These are phyloP conservation scores for Dioscorea dumetorum DNA, from an alignment of 106 monocot genomes.

Conservation along the genomic window DNA sequence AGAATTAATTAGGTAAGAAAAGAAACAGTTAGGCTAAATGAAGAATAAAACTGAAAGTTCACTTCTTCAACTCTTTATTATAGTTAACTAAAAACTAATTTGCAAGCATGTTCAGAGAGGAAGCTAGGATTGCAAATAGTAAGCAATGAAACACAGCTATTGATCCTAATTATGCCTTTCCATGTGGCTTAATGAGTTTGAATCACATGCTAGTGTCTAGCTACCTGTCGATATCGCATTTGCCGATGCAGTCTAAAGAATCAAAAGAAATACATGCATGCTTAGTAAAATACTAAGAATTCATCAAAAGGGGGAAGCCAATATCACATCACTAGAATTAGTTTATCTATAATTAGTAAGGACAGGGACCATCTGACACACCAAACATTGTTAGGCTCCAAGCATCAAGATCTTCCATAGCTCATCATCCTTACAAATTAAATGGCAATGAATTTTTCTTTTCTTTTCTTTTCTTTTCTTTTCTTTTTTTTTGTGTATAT, in stretches of 20 bases:
- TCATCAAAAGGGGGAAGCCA: too few relatives aligned
- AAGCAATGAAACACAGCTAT: neutral
- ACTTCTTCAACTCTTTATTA: too few relatives aligned
- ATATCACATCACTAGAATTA: too few relatives aligned
- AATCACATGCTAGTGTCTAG: neutral
- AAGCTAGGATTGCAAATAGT: too few relatives aligned
- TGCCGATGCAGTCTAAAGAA: neutral
- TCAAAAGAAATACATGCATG: neutral
- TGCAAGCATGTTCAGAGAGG: too few relatives aligned
- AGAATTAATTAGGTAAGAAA: too few relatives aligned
- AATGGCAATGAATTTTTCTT: neutral
- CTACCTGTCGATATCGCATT: neutral
- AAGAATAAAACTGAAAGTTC: too few relatives aligned
- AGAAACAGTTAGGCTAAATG: too few relatives aligned
- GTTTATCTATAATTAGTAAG: neutral
- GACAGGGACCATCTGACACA: neutral
- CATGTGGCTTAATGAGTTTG: neutral
- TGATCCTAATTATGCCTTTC: neutral
- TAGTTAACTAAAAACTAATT: too few relatives aligned
- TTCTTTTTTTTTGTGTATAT: neutral
- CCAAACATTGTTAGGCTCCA: conserved; percentile 8
- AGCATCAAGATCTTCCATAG: conserved; percentile 1
- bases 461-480: too few relatives aligned
- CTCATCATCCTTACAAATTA: neutral
- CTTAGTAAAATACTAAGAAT: too few relatives aligned